A percentile compares a stretch with the other conserved stretches of the same genome.
Evolutionary conservation across 345 rosid genomes (phyloP).

Genomic region (Turritis glabra): DNA sequence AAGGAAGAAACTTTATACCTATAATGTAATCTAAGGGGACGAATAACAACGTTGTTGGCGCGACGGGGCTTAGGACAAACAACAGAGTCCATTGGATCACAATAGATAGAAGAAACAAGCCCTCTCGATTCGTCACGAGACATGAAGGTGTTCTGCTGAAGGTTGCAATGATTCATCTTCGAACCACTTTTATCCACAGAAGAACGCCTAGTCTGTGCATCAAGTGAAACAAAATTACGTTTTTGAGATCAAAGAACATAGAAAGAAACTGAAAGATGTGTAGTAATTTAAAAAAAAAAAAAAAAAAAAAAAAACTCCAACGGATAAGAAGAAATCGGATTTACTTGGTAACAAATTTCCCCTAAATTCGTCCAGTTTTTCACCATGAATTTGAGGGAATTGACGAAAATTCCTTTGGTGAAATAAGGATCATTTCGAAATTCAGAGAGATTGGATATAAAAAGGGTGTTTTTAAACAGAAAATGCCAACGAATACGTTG

Average conservation of each 20-base stretch:
- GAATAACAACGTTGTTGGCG: conserved; percentile 44
- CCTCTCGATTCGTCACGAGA: conserved; percentile 54
- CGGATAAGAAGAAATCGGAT: not conserved
- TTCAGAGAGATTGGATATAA: conserved; percentile 13
- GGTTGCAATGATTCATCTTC: conserved; percentile 74
- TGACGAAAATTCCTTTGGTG: not conserved
- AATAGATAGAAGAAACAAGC: conserved; percentile 42
- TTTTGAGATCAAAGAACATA: not conserved
- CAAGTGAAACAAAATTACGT: not conserved
- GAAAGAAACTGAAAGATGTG: not conserved
- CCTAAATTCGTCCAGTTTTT: not conserved
- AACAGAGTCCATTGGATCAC: conserved; percentile 50
- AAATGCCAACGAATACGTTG: conserved; percentile 28
- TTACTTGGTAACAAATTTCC: conserved; percentile 7
- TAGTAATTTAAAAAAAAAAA: not conserved
- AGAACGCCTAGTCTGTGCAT: conserved; percentile 51
- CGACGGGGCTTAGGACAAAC: conserved; percentile 95
- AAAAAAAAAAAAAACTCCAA: not conserved
- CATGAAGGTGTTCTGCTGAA: conserved; percentile 73
- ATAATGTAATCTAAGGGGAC: conserved; percentile 53
- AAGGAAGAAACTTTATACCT: conserved; percentile 46
- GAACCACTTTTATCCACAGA: conserved; percentile 36
- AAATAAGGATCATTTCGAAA: conserved; percentile 4
- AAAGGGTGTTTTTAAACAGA: conserved; percentile 20
- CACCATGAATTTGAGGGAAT: conserved; percentile 1